These are phyloP conservation scores for Suhomyces sp. DNA, from an alignment of 805 yeast species.

Conservation along the genomic window DNA sequence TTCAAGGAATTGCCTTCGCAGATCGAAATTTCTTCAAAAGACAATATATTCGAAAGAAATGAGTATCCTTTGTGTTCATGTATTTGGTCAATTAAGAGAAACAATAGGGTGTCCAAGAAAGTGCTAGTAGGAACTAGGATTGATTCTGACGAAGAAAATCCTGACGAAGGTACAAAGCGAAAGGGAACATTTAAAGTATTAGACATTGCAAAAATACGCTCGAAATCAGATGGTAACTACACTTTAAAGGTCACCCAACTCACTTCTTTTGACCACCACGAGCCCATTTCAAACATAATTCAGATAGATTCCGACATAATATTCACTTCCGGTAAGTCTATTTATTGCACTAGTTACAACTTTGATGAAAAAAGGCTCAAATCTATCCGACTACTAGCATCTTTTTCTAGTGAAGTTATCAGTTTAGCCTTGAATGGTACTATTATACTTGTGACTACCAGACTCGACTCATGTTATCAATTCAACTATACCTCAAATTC, in stretches of 20 bases:
- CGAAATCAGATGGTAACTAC: slow-evolving; percentile 11
- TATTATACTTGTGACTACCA: slow-evolving; percentile 26
- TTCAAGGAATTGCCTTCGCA: slow-evolving; percentile 17
- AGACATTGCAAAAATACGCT: slow-evolving; percentile 23
- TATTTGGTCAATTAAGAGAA: slow-evolving; percentile 33
- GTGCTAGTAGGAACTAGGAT: slow-evolving; percentile 29
- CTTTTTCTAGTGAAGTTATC: slow-evolving; percentile 30
- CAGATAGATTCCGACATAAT: slow-evolving; percentile 33
- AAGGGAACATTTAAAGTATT: slow-evolving; percentile 35
- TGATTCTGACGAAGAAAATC: slow-evolving; percentile 4
- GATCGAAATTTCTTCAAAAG: slow-evolving; percentile 19
- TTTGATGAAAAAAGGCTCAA: slow-evolving; percentile 29
- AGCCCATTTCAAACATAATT: slow-evolving; percentile 32
- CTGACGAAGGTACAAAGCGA: background rate
- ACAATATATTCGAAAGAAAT: slow-evolving; percentile 17
- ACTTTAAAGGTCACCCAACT: slow-evolving; percentile 27
- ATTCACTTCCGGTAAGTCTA: slow-evolving; percentile 27
- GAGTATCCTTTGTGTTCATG: slow-evolving; percentile 32
- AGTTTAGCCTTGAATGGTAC: slow-evolving; percentile 21
- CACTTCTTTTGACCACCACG: slow-evolving; percentile 27
- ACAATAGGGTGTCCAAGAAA: slow-evolving; percentile 32
- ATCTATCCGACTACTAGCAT: slow-evolving; percentile 21
- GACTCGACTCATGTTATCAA: slow-evolving; percentile 32
- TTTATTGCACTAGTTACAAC: slow-evolving; percentile 34
- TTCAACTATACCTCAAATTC: slow-evolving; percentile 16